These are phyloP conservation scores for Oxytropis ochrocephala DNA, from an alignment of 306 rosid species.

Conservation along the genomic window DNA sequence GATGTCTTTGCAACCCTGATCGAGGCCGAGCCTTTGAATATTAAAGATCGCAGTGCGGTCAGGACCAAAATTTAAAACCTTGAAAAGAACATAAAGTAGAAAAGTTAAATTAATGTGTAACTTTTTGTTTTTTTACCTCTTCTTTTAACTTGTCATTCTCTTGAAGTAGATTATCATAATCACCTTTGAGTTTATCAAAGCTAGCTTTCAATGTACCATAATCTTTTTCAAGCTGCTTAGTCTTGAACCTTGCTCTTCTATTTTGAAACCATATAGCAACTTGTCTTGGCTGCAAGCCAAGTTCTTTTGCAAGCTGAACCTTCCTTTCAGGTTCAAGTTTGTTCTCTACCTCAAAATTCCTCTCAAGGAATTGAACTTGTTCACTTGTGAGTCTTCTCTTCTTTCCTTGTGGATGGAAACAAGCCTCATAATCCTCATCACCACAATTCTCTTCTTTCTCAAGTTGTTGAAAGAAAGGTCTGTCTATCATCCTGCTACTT, in stretches of 20 bases:
- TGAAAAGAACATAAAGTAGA: background rate
- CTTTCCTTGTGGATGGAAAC: slow-evolving; percentile 60
- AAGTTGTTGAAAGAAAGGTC: slow-evolving; percentile 39
- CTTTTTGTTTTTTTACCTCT: slow-evolving; percentile 38
- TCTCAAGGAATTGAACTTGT: slow-evolving; percentile 78
- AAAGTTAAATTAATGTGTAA: slow-evolving; percentile 3
- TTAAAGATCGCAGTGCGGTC: no score
- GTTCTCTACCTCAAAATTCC: slow-evolving; percentile 63
- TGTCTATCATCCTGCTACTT: slow-evolving; percentile 28
- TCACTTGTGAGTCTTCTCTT: slow-evolving; percentile 66
- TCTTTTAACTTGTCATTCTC: slow-evolving; percentile 46
- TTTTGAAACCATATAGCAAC: slow-evolving; percentile 97
- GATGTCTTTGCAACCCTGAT: no score
- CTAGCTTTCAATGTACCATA: slow-evolving; percentile 59
- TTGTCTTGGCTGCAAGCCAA: slow-evolving; percentile 87
- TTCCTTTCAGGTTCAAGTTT: slow-evolving; percentile 93
- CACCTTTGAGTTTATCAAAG: slow-evolving; percentile 50
- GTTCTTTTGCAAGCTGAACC: slow-evolving; percentile 70
- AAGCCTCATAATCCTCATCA: slow-evolving; percentile 52
- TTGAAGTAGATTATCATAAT: slow-evolving; percentile 53
- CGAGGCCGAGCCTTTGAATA: no score
- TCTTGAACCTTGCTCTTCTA: slow-evolving; percentile 73
- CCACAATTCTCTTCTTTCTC: slow-evolving; percentile 49
- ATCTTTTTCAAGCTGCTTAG: slow-evolving; percentile 73
- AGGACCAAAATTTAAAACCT: no score